Evolutionary conservation across 2,329 filamentous ascomycete genomes (phyloP).

Genomic region (Grosmannia clavigera): DNA sequence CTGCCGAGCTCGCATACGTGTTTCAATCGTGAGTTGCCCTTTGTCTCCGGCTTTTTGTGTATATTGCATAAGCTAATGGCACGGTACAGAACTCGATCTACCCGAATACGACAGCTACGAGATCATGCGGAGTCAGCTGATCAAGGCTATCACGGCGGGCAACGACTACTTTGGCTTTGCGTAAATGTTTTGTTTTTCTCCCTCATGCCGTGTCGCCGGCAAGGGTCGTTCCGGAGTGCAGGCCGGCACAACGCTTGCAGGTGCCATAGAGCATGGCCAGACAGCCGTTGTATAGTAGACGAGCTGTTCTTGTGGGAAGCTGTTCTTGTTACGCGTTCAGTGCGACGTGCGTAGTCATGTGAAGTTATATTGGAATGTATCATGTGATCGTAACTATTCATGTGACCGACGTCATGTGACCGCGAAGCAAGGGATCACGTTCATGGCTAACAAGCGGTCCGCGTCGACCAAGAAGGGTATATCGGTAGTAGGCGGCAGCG

Average conservation of each 20-base stretch:
- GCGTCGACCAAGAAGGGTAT: background rate
- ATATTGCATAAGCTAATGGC: background rate
- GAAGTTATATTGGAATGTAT: background rate
- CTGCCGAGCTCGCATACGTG: conserved; percentile 95
- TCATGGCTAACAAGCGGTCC: no score
- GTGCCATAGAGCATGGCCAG: background rate
- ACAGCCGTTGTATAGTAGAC: background rate
- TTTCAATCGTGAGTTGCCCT: conserved; percentile 78
- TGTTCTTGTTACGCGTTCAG: no score
- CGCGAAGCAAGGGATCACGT: no score
- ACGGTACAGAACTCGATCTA: conserved; percentile 71
- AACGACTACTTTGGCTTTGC: conserved; percentile 98
- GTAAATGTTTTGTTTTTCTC: conserved; percentile 28
- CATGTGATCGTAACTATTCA: background rate
- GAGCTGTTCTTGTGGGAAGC: no score
- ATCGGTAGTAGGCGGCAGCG: background rate
- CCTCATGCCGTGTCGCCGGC: background rate
- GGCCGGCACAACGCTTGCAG: background rate
- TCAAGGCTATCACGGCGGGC: conserved; percentile 94
- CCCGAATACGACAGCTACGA: conserved; percentile 98
- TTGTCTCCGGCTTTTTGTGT: background rate
- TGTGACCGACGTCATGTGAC: no score
- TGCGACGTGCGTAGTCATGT: background rate
- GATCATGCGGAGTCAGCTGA: conserved; percentile 68
- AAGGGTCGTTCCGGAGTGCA: conserved; percentile 5